Evolutionary conservation across 2,329 filamentous ascomycete genomes (phyloP), one percentile per base, ranked within the genome.

Genomic region (Phaeophleospora eucalypticola): DNA sequence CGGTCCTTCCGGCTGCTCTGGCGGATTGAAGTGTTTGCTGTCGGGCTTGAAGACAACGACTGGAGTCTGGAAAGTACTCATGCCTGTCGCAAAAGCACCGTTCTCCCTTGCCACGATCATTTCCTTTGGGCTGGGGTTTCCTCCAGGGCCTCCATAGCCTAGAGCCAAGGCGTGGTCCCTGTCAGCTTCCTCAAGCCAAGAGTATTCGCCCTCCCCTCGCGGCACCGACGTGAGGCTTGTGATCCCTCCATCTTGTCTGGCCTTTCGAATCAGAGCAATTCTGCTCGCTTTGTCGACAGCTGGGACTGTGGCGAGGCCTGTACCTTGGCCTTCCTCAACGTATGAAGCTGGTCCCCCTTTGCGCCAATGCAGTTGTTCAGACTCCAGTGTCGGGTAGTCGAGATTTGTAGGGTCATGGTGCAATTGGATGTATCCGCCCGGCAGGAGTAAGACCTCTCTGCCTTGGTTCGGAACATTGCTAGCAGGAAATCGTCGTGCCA

Each of bases 11-110:
- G 53, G 53, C 43, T 51, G 33, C 12, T 14, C 24, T 4, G 15
- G 8, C 15, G 48, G 52, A 27, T 52, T 50, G 37, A 55, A 38
- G 29, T 45, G 43, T 9, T 32, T 9, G 4, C 8, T 15, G 17
- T 49, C 38, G 2, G 40, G 40, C 15, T 19, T n/a, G 21, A 24
- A 42, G 15, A 42, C 40, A 9, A 42, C 10, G n/a, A 20, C 29
- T n/a, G 40, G 40, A 19, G 15, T 17, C 12, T 10, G n/a, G 6
- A 3, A 6, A 17, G 15, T 12, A 12, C 17, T 4, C 16, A 37
- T 17, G 6, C 36, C 8, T 19, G 15, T 4, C 4, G 16, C 16
- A 3, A 37, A 12, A 6, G 15, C 36, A 12, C 36, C 36, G 19
- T 10, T 19, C 36, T 29, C 24, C 24, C 24, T 6, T 29, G 24